Evolutionary conservation across 2,329 filamentous ascomycete genomes (phyloP), one percentile per base, ranked within the genome.

Genomic region (Helotiales sp.): DNA sequence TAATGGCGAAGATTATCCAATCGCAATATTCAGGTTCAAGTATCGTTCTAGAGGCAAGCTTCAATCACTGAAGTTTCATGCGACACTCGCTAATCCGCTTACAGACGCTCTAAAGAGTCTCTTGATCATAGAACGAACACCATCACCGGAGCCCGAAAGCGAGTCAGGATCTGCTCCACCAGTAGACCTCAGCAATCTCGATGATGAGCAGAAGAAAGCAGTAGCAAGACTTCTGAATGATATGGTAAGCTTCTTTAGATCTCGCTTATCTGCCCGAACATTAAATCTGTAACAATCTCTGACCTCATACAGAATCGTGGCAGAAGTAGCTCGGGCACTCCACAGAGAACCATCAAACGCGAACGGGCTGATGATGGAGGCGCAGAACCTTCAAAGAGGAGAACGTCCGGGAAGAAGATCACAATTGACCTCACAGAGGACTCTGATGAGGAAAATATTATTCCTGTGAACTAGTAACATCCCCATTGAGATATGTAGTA

Each of bases 11-110:
- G 58, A 61, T 25, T 27, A 61, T 30, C 61, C 59, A 2, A 6
- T 63, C 25, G 59, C 44, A 12, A 55, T 53, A 15, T 67, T 66
- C 49, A 60, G 25, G 29, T 70, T 70, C 58, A 66, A 65, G 27
- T 71, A 71, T 36, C 59, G 67, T 9, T 66, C 61, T 24, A 52
- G 55, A 30, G 58, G 67, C 65, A 58, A 44, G 55, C 19, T 4
- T 4, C 10, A 34, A 34, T 34, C 5, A 5, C 10, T 15, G 5
- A 34, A 13, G 3, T 10, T n/a, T 46, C 25, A 12, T n/a, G 13
- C 22, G 38, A 42, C n/a, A 42, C 10, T 19, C 10, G n/a, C 38
- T 34, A 15, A 34, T 34, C 3, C n/a, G 5, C 10, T 34, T 12
- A 13, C n/a, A 34, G 54, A 52, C 25, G 36, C 54, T n/a, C 22